phyloP scores from a whole-genome alignment of 306 rosid species.

The Quercus gilva region DNA sequence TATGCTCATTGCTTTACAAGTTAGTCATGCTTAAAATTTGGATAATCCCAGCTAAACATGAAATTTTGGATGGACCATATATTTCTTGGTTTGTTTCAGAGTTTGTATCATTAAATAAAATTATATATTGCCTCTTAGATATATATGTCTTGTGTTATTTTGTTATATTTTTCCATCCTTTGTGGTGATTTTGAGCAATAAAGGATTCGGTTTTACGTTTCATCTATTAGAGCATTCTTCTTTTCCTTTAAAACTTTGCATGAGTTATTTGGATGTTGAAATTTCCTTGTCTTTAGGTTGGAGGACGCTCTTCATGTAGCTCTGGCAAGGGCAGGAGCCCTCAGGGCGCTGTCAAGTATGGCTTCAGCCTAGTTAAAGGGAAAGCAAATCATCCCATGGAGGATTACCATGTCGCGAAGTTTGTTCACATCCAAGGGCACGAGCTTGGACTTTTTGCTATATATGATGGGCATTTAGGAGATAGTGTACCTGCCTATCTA shows the following conservation, averaged over 20 bases:
- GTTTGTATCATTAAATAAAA: not conserved
- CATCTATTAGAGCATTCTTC: not conserved
- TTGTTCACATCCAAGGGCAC: conserved; percentile 38
- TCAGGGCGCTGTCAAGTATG: conserved; percentile 65
- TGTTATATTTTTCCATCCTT: too few species aligned
- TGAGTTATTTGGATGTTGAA: not conserved
- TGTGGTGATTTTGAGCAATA: too few species aligned
- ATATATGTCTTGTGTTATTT: not conserved
- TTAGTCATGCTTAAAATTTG: not conserved
- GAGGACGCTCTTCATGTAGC: conserved; percentile 70
- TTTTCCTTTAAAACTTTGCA: not conserved
- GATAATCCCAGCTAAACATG: not conserved
- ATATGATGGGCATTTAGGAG: conserved; percentile 87
- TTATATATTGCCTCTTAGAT: not conserved
- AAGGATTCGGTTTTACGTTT: not conserved
- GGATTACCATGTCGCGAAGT: conserved; percentile 79
- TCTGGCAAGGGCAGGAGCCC: conserved; percentile 80
- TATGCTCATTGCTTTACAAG: not conserved
- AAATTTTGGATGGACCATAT: not conserved
- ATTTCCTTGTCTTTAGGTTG: conserved; percentile 45
- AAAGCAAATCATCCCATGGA: conserved; percentile 93
- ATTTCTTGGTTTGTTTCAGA: not conserved
- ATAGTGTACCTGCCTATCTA: conserved; percentile 73
- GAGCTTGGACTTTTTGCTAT: conserved; percentile 89
- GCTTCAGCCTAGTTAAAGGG: conserved; percentile 82